Evolutionary conservation across 164 flowering plant species (phyloP).

Genomic region (Tetracentron sinense): DNA sequence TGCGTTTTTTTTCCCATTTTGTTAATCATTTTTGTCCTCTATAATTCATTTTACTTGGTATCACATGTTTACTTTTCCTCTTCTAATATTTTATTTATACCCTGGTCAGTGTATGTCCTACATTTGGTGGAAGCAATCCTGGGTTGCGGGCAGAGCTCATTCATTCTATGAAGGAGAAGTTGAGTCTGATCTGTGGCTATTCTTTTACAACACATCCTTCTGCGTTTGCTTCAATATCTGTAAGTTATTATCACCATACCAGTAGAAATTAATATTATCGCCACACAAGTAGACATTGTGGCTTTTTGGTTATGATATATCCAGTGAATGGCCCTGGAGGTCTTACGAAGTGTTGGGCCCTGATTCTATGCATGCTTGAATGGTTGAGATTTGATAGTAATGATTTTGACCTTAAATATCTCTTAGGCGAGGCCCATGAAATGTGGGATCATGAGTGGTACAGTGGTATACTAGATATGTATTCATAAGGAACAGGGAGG

Average conservation of each 20-base stretch:
- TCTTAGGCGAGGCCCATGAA: neutral
- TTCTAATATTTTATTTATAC: neutral
- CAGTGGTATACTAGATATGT: neutral
- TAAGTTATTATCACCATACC: conserved; percentile 37
- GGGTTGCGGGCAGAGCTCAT: conserved; percentile 77
- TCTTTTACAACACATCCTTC: conserved; percentile 58
- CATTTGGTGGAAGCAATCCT: conserved; percentile 94
- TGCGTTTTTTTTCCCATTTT: neutral
- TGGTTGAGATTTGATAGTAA: neutral
- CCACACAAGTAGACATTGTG: neutral
- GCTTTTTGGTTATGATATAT: neutral
- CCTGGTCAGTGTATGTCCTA: conserved; percentile 68
- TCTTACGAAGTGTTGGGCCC: neutral
- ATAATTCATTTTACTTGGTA: neutral
- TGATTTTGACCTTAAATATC: neutral
- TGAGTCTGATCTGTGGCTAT: conserved; percentile 76
- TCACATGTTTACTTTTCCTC: neutral
- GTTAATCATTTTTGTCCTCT: neutral
- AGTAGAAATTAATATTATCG: neutral
- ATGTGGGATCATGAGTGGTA: too few species aligned
- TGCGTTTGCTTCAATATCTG: conserved; percentile 80
- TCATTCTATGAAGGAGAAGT: conserved; percentile 72
- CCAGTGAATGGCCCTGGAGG: neutral
- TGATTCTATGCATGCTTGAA: neutral
- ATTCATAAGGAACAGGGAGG: neutral